These are phyloP conservation scores for Penicillium canescens DNA, from an alignment of 495 filamentous ascomycete species.

Conservation along the genomic window DNA sequence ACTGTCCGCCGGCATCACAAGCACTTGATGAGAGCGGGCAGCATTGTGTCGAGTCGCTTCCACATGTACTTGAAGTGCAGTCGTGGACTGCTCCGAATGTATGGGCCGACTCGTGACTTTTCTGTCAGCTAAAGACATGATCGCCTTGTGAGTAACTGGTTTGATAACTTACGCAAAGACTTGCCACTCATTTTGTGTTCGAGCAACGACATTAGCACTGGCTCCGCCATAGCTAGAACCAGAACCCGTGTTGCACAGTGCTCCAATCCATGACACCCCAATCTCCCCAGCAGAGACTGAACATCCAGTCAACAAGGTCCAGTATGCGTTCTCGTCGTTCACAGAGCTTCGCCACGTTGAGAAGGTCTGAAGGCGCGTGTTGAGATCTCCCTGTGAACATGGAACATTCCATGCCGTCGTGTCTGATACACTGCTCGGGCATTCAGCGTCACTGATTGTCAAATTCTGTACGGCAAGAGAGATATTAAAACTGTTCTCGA, in stretches of 20 bases:
- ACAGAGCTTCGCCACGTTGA: constrained; percentile 71
- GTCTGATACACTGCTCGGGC: constrained; percentile 60
- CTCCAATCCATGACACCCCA: constrained; percentile 84
- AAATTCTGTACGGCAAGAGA: constrained; percentile 79
- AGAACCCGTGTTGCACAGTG: constrained; percentile 66
- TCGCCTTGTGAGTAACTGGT: neutral
- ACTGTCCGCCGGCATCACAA: constrained; percentile 72
- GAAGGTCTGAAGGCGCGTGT: constrained; percentile 74
- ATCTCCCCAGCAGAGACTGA: constrained; percentile 69
- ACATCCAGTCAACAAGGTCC: constrained; percentile 85
- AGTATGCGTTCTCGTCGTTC: constrained; percentile 77
- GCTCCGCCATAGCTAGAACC: constrained; percentile 49
- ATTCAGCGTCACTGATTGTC: constrained; percentile 64
- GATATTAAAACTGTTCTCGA: constrained; percentile 86
- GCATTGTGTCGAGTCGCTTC: constrained; percentile 68
- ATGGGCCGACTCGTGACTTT: constrained; percentile 78
- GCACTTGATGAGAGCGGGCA: constrained; percentile 66
- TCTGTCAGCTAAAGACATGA: neutral
- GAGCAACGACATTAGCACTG: constrained; percentile 80
- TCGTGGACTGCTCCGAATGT: constrained; percentile 94
- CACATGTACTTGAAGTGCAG: constrained; percentile 66
- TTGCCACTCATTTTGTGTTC: constrained; percentile 82
- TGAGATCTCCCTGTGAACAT: constrained; percentile 63
- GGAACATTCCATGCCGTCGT: constrained; percentile 73
- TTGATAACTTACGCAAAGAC: constrained; percentile 63